Percentiles rank a stretch among this genome's conserved stretches.
Conservation (phyloP, 768 basidiomycete genomes). For the Collybiopsis confluens region DNA sequence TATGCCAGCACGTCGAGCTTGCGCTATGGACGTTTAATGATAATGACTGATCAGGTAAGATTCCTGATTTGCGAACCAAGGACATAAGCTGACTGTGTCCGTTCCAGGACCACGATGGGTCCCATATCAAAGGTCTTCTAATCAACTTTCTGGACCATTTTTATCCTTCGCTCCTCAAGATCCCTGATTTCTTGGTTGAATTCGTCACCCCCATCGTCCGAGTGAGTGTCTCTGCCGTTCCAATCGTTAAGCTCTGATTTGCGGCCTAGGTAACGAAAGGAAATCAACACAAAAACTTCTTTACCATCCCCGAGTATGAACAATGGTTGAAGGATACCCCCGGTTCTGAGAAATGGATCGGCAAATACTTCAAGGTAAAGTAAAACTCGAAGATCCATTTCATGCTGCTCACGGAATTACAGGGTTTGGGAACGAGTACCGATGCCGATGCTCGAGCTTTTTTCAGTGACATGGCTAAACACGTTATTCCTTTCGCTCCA, state of each 20-base stretch:
- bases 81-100: neutral
- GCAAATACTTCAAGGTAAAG: slow-evolving; percentile 97
- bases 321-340: slow-evolving; percentile 81
- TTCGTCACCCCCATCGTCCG: slow-evolving; percentile 98
- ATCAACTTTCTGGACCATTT: slow-evolving; percentile 98
- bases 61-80: neutral
- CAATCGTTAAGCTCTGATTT: neutral
- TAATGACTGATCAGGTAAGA: slow-evolving; percentile 98
- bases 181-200: slow-evolving; percentile 92
- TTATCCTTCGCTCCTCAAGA: slow-evolving; percentile 87
- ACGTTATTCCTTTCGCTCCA: slow-evolving; percentile 88
- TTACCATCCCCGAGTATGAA: slow-evolving; percentile 96
- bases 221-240: slow-evolving; percentile 39
- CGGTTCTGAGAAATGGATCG: slow-evolving; percentile 76
- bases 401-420: slow-evolving; percentile 4
- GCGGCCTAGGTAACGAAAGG: slow-evolving; percentile 66
- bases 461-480: slow-evolving; percentile 87
- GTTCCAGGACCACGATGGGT: slow-evolving; percentile 93
- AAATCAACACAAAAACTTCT: slow-evolving; percentile 79
- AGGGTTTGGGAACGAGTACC: slow-evolving; percentile 96
- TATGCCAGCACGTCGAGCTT: slow-evolving; percentile 66
- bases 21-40: slow-evolving; percentile 94
- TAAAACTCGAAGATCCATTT: no score
- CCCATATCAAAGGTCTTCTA: slow-evolving; percentile 99
- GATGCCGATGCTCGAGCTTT: slow-evolving; percentile 90